These are phyloP conservation scores for Dichomitus squalens DNA, from an alignment of 1,284 basidiomycete genomes.

Conservation along the genomic window DNA sequence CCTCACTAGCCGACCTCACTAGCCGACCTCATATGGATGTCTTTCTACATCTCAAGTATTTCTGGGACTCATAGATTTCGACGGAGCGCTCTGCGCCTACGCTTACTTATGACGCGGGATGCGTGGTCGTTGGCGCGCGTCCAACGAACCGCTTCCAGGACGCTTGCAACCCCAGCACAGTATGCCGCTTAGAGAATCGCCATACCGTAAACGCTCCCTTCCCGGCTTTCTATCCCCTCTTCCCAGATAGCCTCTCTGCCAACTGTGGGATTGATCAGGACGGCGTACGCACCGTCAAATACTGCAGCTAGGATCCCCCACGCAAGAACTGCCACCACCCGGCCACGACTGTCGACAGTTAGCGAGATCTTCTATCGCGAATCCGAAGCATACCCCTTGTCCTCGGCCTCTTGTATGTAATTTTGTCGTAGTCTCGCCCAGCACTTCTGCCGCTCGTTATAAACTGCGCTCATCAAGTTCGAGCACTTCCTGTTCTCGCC, in stretches of 20 bases:
- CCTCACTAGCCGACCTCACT: neutral
- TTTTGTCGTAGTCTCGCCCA: constrained; percentile 13
- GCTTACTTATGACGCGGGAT: no score
- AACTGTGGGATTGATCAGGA: neutral
- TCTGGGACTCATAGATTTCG: no score
- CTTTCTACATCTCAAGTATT: no score
- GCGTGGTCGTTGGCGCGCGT: neutral
- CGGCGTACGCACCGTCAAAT: neutral
- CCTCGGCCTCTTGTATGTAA: constrained; percentile 22
- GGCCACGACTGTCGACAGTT: neutral
- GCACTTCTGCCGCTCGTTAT: constrained; percentile 9
- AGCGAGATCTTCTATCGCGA: constrained; percentile 23
- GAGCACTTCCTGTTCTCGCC: constrained; percentile 11
- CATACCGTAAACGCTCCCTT: constrained; percentile 1
- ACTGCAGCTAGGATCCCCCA: neutral
- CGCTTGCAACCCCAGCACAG: neutral
- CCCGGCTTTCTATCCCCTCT: neutral
- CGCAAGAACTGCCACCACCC: neutral
- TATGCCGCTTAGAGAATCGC: neutral
- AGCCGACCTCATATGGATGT: neutral
- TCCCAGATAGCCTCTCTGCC: neutral
- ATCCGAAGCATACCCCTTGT: constrained; percentile 5
- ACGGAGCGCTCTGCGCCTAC: no score
- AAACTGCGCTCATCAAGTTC: constrained; percentile 8
- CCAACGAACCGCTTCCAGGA: neutral